These are phyloP conservation scores for Hamigera avellanea DNA, from an alignment of 495 filamentous ascomycete species.

Conservation along the genomic window DNA sequence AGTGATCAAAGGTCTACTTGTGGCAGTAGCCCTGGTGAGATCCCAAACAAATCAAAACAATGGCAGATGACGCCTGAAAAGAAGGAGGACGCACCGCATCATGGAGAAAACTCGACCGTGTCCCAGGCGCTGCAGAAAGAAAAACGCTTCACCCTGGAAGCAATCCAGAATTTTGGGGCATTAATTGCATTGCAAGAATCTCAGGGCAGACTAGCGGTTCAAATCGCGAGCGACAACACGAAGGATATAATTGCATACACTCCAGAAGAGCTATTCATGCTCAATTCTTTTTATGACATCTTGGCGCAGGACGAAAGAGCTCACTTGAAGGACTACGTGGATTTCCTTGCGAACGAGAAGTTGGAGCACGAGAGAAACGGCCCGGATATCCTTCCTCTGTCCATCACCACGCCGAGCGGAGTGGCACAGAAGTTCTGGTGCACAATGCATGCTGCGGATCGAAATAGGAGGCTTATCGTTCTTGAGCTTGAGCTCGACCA, in stretches of 20 bases:
- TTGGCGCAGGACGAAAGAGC: slow-evolving; percentile 62
- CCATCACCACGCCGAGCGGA: slow-evolving; percentile 38
- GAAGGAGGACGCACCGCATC: background rate
- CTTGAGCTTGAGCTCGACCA: slow-evolving; percentile 83
- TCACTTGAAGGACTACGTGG: slow-evolving; percentile 63
- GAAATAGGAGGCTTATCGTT: slow-evolving; percentile 41
- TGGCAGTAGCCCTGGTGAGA: background rate
- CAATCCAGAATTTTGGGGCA: slow-evolving; percentile 63
- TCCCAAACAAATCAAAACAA: background rate
- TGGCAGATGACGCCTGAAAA: slow-evolving; percentile 8
- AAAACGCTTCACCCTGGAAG: too few relatives aligned
- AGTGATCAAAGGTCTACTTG: background rate
- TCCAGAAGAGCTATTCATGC: slow-evolving; percentile 60
- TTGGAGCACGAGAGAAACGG: slow-evolving; percentile 53
- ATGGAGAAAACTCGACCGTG: too few relatives aligned
- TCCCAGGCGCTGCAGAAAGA: too few relatives aligned
- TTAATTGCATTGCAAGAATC: slow-evolving; percentile 54
- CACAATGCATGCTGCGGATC: slow-evolving; percentile 62
- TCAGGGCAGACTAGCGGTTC: slow-evolving; percentile 50
- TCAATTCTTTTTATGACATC: slow-evolving; percentile 63
- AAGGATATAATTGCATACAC: slow-evolving; percentile 60
- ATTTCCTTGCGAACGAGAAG: slow-evolving; percentile 60
- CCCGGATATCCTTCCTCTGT: slow-evolving; percentile 71
- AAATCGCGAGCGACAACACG: slow-evolving; percentile 75
- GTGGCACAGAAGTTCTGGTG: slow-evolving; percentile 63